Evolutionary conservation across 2,329 filamentous ascomycete species (phyloP).

Genomic region (Ophiostoma himal-ulmi): DNA sequence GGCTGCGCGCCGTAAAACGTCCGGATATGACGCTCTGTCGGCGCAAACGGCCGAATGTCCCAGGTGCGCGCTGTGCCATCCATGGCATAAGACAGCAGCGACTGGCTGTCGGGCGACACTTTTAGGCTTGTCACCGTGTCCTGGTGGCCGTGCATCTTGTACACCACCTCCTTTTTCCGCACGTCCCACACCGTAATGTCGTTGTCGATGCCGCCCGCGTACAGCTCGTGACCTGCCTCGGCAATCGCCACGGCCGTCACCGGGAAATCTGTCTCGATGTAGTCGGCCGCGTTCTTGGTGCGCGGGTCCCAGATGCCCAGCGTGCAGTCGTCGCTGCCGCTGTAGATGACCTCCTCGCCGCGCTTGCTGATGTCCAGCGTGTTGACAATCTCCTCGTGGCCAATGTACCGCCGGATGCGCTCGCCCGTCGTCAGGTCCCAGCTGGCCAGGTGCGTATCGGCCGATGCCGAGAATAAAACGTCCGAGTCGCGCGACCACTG

Average conservation of each 20-base stretch:
- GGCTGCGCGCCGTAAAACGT: conserved; percentile 89
- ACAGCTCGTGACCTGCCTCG: conserved; percentile 92
- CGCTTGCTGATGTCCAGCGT: conserved; percentile 80
- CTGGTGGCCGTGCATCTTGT: conserved; percentile 80
- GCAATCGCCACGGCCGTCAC: conserved; percentile 88
- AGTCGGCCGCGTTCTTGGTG: conserved; percentile 79
- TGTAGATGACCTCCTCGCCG: conserved; percentile 84
- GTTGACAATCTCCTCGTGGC: conserved; percentile 96
- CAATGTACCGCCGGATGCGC: conserved; percentile 83
- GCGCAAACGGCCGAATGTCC: conserved; percentile 93
- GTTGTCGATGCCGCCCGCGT: conserved; percentile 91
- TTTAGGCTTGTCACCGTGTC: conserved; percentile 88
- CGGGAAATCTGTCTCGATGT: conserved; percentile 85
- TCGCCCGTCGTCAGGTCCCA: conserved; percentile 93
- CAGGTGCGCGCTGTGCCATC: conserved; percentile 91
- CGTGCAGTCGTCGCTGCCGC: conserved; percentile 86
- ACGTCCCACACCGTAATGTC: conserved; percentile 97
- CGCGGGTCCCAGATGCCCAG: conserved; percentile 96
- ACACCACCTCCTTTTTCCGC: conserved; percentile 81
- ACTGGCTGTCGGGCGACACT: conserved; percentile 89
- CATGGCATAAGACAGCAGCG: conserved; percentile 84
- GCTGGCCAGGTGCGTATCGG: conserved; percentile 86
- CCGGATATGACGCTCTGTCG: conserved; percentile 73
- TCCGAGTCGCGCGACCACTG: conserved; percentile 96
- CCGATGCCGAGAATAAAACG: conserved; percentile 84